Evolutionary conservation across 495 filamentous ascomycete species (phyloP).

Genomic region (Hypoxylon intermedium): DNA sequence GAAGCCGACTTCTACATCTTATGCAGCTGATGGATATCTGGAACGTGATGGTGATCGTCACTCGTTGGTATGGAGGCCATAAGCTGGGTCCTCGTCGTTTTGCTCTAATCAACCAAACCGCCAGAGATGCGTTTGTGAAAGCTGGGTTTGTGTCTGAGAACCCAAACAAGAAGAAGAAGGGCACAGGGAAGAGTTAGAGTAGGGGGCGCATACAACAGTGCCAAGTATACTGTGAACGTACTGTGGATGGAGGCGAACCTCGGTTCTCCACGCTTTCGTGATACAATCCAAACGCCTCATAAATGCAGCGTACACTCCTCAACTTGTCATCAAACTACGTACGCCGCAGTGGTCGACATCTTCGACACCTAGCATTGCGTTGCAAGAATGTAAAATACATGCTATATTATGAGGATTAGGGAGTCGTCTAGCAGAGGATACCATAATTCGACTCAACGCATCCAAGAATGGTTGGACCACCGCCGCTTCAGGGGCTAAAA

Average conservation of each 20-base stretch:
- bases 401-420: background rate
- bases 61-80: conserved; percentile 92
- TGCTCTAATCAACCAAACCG: conserved; percentile 83
- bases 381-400: background rate
- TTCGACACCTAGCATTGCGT: background rate
- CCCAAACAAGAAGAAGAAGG: conserved; percentile 66
- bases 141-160: conserved; percentile 71
- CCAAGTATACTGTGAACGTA: conserved; percentile 6
- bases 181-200: conserved; percentile 43
- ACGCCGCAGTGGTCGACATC: background rate
- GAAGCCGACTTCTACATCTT: conserved; percentile 80
- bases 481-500: conserved; percentile 75
- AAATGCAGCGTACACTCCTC: background rate
- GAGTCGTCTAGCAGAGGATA: background rate
- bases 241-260: conserved; percentile 19
- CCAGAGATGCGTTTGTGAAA: conserved; percentile 82
- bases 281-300: background rate
- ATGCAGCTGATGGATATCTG: conserved; percentile 95
- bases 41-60: conserved; percentile 92
- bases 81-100: conserved; percentile 89
- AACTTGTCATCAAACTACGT: background rate
- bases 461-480: conserved; percentile 57
- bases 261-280: conserved; percentile 26
- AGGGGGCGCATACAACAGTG: conserved; percentile 20
- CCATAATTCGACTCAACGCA: background rate